These are phyloP conservation scores for Barnettozyma hawaiiensis DNA, from an alignment of 1,139 yeast species.

Conservation along the genomic window DNA sequence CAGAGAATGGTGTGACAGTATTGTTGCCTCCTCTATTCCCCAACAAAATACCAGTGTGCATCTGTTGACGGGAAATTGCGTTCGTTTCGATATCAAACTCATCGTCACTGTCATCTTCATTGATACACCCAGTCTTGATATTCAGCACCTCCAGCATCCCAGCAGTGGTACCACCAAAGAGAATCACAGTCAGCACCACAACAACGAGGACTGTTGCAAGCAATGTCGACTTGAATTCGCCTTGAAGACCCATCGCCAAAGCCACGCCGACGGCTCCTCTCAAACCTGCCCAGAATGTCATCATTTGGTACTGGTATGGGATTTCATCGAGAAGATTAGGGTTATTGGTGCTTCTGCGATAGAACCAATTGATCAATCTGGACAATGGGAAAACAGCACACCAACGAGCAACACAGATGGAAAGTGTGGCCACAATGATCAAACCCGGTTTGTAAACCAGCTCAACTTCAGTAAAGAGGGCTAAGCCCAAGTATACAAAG, in stretches of 20 bases:
- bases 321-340: slow-evolving; percentile 76
- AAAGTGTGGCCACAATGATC: slow-evolving; percentile 82
- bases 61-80: slow-evolving; percentile 11
- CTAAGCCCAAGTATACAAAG: slow-evolving; percentile 89
- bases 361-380: slow-evolving; percentile 72
- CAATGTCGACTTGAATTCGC: slow-evolving; percentile 84
- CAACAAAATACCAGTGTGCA: slow-evolving; percentile 15
- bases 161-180: slow-evolving; percentile 98
- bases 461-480: slow-evolving; percentile 92
- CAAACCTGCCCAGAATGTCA: slow-evolving; percentile 99
- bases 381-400: slow-evolving; percentile 96
- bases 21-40: slow-evolving; percentile 35
- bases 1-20: slow-evolving; percentile 23
- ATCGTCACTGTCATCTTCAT: slow-evolving; percentile 86
- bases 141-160: slow-evolving; percentile 95
- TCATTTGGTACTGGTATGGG: slow-evolving; percentile 93
- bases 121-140: slow-evolving; percentile 85
- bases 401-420: slow-evolving; percentile 95
- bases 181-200: slow-evolving; percentile 90
- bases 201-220: slow-evolving; percentile 94
- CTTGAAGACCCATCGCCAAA: slow-evolving; percentile 93
- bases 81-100: slow-evolving; percentile 87
- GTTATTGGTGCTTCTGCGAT: slow-evolving; percentile 44
- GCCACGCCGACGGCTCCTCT: slow-evolving; percentile 99
- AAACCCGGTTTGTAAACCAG: slow-evolving; percentile 89